These are phyloP conservation scores for Fraxinus americana DNA, from an alignment of 257 asterid species.

Conservation along the genomic window DNA sequence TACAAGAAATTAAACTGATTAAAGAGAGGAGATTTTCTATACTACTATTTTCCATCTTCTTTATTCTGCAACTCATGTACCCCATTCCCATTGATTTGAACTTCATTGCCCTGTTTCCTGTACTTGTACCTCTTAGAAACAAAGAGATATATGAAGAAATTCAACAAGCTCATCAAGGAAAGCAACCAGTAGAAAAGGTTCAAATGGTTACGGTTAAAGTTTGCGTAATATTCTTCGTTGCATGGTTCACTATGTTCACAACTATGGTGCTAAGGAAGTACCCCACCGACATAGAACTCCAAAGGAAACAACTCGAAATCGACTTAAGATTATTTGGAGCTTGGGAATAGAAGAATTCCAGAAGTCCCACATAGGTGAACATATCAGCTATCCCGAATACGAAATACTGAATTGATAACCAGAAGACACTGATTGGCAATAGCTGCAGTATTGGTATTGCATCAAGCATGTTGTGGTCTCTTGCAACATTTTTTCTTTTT, in stretches of 20 bases:
- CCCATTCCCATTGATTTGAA: not conserved
- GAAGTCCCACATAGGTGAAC: conserved; percentile 77
- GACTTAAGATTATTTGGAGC: conserved; percentile 63
- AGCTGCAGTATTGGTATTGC: conserved; percentile 54
- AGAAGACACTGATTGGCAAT: conserved; percentile 73
- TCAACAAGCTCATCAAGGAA: conserved; percentile 43
- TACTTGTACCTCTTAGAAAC: conserved; percentile 69
- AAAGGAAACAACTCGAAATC: conserved; percentile 66
- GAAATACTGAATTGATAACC: conserved; percentile 79
- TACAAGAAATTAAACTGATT: not conserved
- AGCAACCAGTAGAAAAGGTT: conserved; percentile 69
- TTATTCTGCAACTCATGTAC: conserved; percentile 24
- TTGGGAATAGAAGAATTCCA: conserved; percentile 77
- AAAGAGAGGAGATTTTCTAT: not conserved
- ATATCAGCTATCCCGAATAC: conserved; percentile 81
- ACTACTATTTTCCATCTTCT: not conserved
- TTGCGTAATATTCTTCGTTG: conserved; percentile 50
- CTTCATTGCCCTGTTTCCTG: conserved; percentile 37
- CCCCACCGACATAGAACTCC: conserved; percentile 79
- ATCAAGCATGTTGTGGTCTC: conserved; percentile 51
- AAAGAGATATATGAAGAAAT: conserved; percentile 55
- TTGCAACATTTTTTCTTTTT: conserved; percentile 57
- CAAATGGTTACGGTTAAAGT: conserved; percentile 63
- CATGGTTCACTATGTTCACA: conserved; percentile 62
- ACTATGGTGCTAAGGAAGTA: conserved; percentile 64